These are phyloP conservation scores for Trametes hirsuta DNA, from an alignment of 1,284 basidiomycete species.

Conservation along the genomic window DNA sequence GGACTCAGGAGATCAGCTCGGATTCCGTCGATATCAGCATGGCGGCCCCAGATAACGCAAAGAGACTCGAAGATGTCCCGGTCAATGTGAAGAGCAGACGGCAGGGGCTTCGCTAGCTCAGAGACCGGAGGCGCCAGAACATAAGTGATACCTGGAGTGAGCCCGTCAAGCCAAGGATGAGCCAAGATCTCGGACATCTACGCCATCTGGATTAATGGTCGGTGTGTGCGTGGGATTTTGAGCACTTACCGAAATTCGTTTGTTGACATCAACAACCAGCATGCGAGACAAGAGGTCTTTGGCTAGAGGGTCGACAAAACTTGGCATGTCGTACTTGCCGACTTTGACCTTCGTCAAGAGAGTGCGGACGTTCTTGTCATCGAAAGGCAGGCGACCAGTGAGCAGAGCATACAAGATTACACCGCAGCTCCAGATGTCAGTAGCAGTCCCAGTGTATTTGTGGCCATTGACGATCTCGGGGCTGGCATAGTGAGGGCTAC, in stretches of 20 bases:
- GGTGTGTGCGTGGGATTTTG: slow-evolving; percentile 1
- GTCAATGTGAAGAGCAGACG: slow-evolving; percentile 78
- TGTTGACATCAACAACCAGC: slow-evolving; percentile 89
- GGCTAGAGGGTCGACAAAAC: slow-evolving; percentile 72
- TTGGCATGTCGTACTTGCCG: slow-evolving; percentile 85
- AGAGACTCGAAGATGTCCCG: slow-evolving; percentile 87
- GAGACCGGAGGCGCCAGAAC: slow-evolving; percentile 67
- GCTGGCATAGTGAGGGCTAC: slow-evolving; percentile 96
- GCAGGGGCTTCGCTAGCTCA: slow-evolving; percentile 67
- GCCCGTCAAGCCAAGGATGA: slow-evolving; percentile 80
- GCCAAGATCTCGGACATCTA: slow-evolving; percentile 87
- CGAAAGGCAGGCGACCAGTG: slow-evolving; percentile 87
- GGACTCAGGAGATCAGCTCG: slow-evolving; percentile 66
- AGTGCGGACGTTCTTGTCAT: slow-evolving; percentile 82
- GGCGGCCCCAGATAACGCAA: slow-evolving; percentile 85
- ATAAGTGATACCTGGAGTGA: slow-evolving; percentile 55
- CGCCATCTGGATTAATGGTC: slow-evolving; percentile 10
- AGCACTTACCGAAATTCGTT: slow-evolving; percentile 79
- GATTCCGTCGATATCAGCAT: slow-evolving; percentile 61
- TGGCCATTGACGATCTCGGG: slow-evolving; percentile 97
- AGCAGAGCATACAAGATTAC: slow-evolving; percentile 90
- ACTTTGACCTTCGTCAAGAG: slow-evolving; percentile 90
- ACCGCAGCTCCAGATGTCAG: slow-evolving; percentile 95
- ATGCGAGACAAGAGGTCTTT: slow-evolving; percentile 80
- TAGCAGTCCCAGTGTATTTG: slow-evolving; percentile 91